Base-by-base conservation (phyloP, 2,329 filamentous ascomycete genomes). In the Tolypocladium guangdongense region DNA sequence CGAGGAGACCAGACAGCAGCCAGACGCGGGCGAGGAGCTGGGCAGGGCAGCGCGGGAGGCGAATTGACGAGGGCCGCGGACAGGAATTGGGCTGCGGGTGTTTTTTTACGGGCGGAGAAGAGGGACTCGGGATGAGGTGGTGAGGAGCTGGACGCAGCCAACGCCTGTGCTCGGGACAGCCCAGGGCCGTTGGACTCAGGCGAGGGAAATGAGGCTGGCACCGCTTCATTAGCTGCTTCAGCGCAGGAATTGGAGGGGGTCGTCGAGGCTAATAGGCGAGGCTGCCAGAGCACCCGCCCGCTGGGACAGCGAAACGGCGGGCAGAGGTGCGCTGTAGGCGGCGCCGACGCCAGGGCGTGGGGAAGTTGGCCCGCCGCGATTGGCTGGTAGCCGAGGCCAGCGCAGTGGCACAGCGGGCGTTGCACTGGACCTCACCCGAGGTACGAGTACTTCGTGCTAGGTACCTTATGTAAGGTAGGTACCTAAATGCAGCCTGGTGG, bases 191-290 rank as follows among this genome's bases (percentile, higher is more conserved):
- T 51, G 38, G 20, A 45, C 45, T 37, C 35, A 56, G 61, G 59
- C 60, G 55, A 57, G 50, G 49, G 56, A 57, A 62, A 61, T 60
- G 62, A 64, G 62, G 62, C 62, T 62, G 60, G 59, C 60, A 54
- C 39, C 57, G 58, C 54, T 47, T n/a, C 27, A 52, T 52, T 52
- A 41, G 50, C 38, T 46, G 50, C 43, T 18, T 27, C 3, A 32
- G 50, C 24, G 18, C 57, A 60, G 55, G 57, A 57, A 58, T 60
- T 60, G 59, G 61, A 52, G 50, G 61, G 59, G 60, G 58, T 56
- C 56, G 20, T 47, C 58, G 57, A 60, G 61, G 59, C 58, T 57
- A 52, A 38, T 56, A 54, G 41, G 60, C 61, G 57, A 63, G 62
- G 62, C 62, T 63, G 62, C 62, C 58, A 59, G 57, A 58, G 57